These are phyloP conservation scores for Kodamaea sagamina DNA, from an alignment of 805 yeast genomes.

Conservation along the genomic window DNA sequence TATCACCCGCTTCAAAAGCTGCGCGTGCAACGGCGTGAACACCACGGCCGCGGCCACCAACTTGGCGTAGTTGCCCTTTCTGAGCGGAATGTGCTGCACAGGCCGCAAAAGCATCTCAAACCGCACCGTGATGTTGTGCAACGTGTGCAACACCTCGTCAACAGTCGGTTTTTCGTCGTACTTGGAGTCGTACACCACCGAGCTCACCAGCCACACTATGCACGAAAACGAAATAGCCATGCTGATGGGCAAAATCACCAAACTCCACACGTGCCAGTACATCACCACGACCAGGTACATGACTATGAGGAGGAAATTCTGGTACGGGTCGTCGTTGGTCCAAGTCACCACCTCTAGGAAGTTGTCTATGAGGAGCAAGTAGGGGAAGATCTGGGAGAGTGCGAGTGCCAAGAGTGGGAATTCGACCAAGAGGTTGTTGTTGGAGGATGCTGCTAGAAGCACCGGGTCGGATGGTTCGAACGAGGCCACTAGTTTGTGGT, in stretches of 20 bases:
- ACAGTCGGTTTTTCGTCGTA: constrained; percentile 51
- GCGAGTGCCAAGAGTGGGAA: constrained; percentile 50
- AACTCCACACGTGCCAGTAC: constrained; percentile 44
- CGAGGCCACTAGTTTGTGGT: constrained; percentile 20
- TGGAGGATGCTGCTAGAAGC: constrained; percentile 30
- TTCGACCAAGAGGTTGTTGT: constrained; percentile 37
- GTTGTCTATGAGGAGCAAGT: constrained; percentile 46
- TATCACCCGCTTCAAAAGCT: constrained; percentile 34
- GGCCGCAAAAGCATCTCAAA: constrained; percentile 45
- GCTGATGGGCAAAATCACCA: constrained; percentile 42
- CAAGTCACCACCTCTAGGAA: constrained; percentile 51
- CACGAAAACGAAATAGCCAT: constrained; percentile 39
- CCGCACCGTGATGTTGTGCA: constrained; percentile 48
- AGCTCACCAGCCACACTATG: constrained; percentile 46
- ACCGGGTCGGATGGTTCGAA: constrained; percentile 43
- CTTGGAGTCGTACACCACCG: constrained; percentile 43
- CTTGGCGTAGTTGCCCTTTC: constrained; percentile 28
- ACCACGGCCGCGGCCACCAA: constrained; percentile 32
- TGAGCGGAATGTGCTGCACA: constrained; percentile 31
- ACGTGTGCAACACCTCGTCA: constrained; percentile 51
- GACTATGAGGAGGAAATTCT: constrained; percentile 45
- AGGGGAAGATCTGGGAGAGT: constrained; percentile 49
- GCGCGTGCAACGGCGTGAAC: constrained; percentile 47
- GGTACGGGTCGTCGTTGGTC: constrained; percentile 55
- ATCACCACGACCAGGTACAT: constrained; percentile 39